Percentiles rank a stretch among this genome's conserved stretches.
These are phyloP conservation scores for Lecanicillium sp. DNA, from an alignment of 2,329 filamentous ascomycete species.

Conservation along the genomic window DNA sequence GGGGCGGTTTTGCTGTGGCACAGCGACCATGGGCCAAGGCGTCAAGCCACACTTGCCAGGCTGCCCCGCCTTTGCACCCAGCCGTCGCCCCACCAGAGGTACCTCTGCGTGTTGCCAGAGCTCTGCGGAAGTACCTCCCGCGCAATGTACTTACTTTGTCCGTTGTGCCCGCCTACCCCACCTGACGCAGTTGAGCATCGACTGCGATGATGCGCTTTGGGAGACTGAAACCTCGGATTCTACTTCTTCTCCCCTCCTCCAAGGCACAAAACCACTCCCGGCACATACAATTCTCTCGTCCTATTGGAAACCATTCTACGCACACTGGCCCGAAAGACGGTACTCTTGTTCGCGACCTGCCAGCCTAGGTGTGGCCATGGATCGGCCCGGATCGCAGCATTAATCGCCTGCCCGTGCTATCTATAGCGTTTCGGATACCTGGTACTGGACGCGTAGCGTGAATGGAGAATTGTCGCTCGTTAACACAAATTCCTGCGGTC, in stretches of 20 bases:
- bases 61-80: background rate
- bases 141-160: background rate
- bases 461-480: background rate
- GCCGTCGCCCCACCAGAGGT: background rate
- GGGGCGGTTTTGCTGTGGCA: background rate
- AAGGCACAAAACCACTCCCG: too few species aligned
- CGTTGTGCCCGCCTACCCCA: conserved; percentile 5
- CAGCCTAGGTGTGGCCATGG: conserved; percentile 7
- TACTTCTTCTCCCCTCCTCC: background rate
- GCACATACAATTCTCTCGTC: background rate
- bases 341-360: background rate
- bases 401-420: conserved; percentile 5
- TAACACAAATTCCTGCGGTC: background rate
- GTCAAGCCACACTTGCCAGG: conserved; percentile 2
- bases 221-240: background rate
- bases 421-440: background rate
- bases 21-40: background rate
- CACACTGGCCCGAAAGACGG: background rate
- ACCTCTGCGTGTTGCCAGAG: background rate
- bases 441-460: background rate
- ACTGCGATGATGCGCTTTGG: background rate
- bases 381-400: background rate
- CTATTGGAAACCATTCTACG: too few species aligned
- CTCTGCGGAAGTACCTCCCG: background rate
- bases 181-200: conserved; percentile 2